Conservation (phyloP, 23 red algal genomes). For the Gracilariopsis chorda region DNA sequence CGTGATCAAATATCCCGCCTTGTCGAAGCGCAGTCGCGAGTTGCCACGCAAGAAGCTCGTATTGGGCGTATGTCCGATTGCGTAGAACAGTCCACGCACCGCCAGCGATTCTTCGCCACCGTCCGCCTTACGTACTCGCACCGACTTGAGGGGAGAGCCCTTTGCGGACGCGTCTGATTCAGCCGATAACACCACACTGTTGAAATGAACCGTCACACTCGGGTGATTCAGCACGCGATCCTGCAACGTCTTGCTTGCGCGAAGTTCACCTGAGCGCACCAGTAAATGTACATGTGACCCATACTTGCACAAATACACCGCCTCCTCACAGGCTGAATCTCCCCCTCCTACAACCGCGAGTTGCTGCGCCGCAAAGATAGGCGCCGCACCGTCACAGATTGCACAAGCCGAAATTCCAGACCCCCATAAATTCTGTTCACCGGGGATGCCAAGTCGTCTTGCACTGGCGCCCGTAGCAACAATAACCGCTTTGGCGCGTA, state of each 20-base stretch:
- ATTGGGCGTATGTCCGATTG: conserved; percentile 84
- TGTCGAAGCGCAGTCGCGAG: conserved; percentile 59
- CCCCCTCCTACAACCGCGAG: conserved; percentile 91
- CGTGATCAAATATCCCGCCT: conserved; percentile 60
- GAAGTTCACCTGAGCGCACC: conserved; percentile 48
- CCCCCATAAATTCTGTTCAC: conserved; percentile 69
- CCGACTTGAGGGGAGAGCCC: conserved; percentile 42
- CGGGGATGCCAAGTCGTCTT: conserved; percentile 66
- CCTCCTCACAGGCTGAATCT: conserved; percentile 90
- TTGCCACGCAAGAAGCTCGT: conserved; percentile 69
- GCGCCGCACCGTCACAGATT: conserved; percentile 90
- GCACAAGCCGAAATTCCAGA: conserved; percentile 91
- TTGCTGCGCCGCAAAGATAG: conserved; percentile 71
- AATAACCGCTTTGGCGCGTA: conserved; percentile 69
- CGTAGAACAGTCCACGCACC: conserved; percentile 85
- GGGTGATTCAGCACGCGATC: conserved; percentile 65
- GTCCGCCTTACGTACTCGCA: conserved; percentile 13
- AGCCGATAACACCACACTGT: conserved; percentile 38
- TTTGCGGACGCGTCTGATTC: neutral
- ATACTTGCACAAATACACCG: conserved; percentile 89
- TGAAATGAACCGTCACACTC: conserved; percentile 48
- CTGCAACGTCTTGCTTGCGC: conserved; percentile 80
- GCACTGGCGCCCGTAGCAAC: conserved; percentile 90
- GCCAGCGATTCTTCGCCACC: conserved; percentile 24
- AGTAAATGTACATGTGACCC: conserved; percentile 78